Base-by-base conservation (phyloP, 2,329 filamentous ascomycete genomes). In the Aureobasidium lini region DNA sequence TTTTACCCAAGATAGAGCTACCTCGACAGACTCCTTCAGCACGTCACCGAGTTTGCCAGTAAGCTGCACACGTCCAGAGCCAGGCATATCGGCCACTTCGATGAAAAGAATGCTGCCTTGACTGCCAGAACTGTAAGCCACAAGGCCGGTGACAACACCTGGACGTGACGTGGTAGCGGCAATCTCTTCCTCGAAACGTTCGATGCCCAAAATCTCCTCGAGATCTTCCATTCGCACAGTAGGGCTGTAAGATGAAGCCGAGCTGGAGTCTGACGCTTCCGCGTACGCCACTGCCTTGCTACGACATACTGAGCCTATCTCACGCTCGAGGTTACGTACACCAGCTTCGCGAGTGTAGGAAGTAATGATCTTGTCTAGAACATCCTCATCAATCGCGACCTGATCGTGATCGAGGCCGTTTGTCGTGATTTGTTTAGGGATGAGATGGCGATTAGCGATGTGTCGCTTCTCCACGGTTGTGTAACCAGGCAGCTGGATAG, bases 91-190 rank as follows among this genome's bases (percentile, higher is more conserved):
- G 10, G 93, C 90, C 46, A 96, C 90, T 75, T 99, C 94, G 67
- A 99, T 99, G 79, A 99, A 99, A 59, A 99, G 81, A 68, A 99
- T 99, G 70, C 89, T 92, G 63, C 94, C 94, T 72, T 96, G 93
- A 49, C 91, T 91, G 52, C 94, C 93, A 4, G 87, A 88, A 69
- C 87, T 90, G 77, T 96, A 99, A 8, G 94, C 94, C 15, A 99
- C 94, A 34, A 99, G 85, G 13, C 94, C 94, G 0, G 94, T 99
- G 39, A 99, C 93, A 60, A 99, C 89, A 60, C 94, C 94, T 1
- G 94, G 93, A 16, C 91, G 85, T 65, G 71, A 80, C 40, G 84
- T 84, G 69, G 89, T 90, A 72, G 95, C 93, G 11, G 94, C 90
- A 67, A 99, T 90, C 75, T 99, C 94, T 72, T 96, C 92, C 68